phyloP scores from a whole-genome alignment of 2,329 filamentous ascomycete species.

The Pestalotiopsis sp. region DNA sequence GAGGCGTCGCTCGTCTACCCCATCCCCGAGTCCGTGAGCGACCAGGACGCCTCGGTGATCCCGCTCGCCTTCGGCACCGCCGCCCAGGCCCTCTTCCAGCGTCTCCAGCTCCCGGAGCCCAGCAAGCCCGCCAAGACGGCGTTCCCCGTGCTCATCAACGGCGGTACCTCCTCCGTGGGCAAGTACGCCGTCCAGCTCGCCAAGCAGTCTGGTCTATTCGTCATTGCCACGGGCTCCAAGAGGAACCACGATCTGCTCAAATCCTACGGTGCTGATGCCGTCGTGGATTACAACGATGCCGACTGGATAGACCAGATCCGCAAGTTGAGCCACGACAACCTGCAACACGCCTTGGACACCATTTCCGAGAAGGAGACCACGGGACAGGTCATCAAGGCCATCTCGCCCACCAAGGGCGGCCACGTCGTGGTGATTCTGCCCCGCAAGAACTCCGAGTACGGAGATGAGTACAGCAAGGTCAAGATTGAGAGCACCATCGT shows the following conservation, averaged over 20 bases:
- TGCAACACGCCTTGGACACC: constrained; percentile 33
- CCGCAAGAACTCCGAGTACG: constrained; percentile 20
- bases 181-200: constrained; percentile 31
- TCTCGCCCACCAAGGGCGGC: constrained; percentile 34
- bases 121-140: constrained; percentile 28
- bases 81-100: constrained; percentile 36
- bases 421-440: constrained; percentile 28
- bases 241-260: constrained; percentile 28
- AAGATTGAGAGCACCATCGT: constrained; percentile 34
- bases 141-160: constrained; percentile 35
- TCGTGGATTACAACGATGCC: constrained; percentile 42
- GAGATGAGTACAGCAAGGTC: constrained; percentile 27
- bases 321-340: constrained; percentile 63
- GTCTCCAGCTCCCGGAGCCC: constrained; percentile 33
- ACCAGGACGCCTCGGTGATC: constrained; percentile 29
- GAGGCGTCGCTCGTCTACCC: constrained; percentile 30
- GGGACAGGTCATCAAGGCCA: constrained; percentile 22
- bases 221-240: constrained; percentile 29
- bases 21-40: constrained; percentile 30
- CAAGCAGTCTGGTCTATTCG: constrained; percentile 28
- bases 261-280: constrained; percentile 27
- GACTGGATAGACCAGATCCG: constrained; percentile 60
- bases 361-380: constrained; percentile 29
- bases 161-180: constrained; percentile 30
- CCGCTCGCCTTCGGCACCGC: constrained; percentile 47